These are phyloP conservation scores for Fremontodendron californicum DNA, from an alignment of 345 rosid species.

Conservation along the genomic window DNA sequence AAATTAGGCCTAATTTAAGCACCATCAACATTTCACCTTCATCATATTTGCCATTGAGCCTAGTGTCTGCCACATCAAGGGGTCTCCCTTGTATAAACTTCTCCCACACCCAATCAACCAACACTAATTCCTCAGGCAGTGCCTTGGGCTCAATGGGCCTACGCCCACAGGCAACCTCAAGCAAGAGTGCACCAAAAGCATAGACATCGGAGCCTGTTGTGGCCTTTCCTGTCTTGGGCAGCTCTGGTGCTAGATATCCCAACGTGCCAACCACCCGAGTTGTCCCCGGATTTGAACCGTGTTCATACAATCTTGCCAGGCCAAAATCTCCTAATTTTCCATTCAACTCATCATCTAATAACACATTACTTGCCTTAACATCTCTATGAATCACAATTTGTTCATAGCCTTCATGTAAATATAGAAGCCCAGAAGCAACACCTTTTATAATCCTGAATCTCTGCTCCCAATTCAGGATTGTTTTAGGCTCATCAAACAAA, in stretches of 20 bases:
- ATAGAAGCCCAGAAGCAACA: slow-evolving; percentile 75
- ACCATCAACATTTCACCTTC: slow-evolving; percentile 48
- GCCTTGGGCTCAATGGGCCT: slow-evolving; percentile 78
- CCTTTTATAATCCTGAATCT: slow-evolving; percentile 66
- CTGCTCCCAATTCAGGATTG: slow-evolving; percentile 65
- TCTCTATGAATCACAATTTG: slow-evolving; percentile 87
- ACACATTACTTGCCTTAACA: slow-evolving; percentile 79
- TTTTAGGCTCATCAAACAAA: slow-evolving; percentile 53
- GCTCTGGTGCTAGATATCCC: slow-evolving; percentile 91
- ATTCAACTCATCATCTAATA: slow-evolving; percentile 68
- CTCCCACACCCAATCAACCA: slow-evolving; percentile 85
- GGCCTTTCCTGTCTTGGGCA: slow-evolving; percentile 77
- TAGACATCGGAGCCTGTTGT: slow-evolving; percentile 69
- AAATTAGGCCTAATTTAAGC: slow-evolving; percentile 66
- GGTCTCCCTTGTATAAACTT: slow-evolving; percentile 43
- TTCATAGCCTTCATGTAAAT: slow-evolving; percentile 87
- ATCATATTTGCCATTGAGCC: slow-evolving; percentile 39
- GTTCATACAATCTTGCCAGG: slow-evolving; percentile 76
- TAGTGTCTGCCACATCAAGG: slow-evolving; percentile 51
- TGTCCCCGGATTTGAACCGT: slow-evolving; percentile 73
- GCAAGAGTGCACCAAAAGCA: slow-evolving; percentile 86
- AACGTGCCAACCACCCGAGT: slow-evolving; percentile 87
- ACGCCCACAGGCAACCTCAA: slow-evolving; percentile 77
- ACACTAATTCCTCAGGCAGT: slow-evolving; percentile 65
- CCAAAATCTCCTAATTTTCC: slow-evolving; percentile 92